phyloP scores from a whole-genome alignment of 169 alveolate species.

The Plasmodium vivax region DNA sequence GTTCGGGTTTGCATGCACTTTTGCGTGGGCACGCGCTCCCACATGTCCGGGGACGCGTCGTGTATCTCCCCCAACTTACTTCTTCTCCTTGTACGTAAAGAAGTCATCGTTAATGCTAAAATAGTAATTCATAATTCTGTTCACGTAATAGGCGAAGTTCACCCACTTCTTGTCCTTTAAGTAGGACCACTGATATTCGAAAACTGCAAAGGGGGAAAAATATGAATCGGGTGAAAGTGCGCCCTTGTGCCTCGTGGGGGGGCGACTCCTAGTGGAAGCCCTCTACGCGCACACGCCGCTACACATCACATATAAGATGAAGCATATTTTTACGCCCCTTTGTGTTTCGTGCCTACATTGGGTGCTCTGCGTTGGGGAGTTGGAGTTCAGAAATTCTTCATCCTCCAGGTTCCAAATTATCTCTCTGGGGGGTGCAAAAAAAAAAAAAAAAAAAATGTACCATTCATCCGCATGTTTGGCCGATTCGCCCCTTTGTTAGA shows the following conservation, averaged over 20 bases:
- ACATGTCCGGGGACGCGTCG: neutral
- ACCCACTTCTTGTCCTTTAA: slow-evolving; percentile 70
- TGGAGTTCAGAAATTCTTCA: slow-evolving; percentile 60
- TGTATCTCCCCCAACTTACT: slow-evolving; percentile 3
- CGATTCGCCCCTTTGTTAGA: neutral
- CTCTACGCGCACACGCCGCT: neutral
- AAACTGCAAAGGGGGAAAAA: slow-evolving; percentile 20
- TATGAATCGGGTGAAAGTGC: neutral
- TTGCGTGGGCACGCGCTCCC: neutral
- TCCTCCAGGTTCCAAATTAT: slow-evolving; percentile 72
- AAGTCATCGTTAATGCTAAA: slow-evolving; percentile 63
- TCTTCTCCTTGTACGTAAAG: slow-evolving; percentile 71
- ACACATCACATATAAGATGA: neutral
- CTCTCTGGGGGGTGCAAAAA: slow-evolving; percentile 19
- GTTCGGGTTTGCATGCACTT: neutral
- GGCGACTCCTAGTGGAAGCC: neutral
- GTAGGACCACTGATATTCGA: slow-evolving; percentile 75
- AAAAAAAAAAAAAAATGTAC: neutral
- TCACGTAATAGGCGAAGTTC: slow-evolving; percentile 33
- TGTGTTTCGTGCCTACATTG: slow-evolving; percentile 26
- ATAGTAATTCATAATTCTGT: slow-evolving; percentile 69
- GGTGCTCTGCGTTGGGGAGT: slow-evolving; percentile 45
- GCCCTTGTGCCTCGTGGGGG: neutral
- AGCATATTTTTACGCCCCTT: neutral
- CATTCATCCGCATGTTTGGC: neutral